Percentiles rank a stretch among this genome's conserved stretches.
Conservation (phyloP, 352 stramenopile genomes). For the Phytophthora foliorum region DNA sequence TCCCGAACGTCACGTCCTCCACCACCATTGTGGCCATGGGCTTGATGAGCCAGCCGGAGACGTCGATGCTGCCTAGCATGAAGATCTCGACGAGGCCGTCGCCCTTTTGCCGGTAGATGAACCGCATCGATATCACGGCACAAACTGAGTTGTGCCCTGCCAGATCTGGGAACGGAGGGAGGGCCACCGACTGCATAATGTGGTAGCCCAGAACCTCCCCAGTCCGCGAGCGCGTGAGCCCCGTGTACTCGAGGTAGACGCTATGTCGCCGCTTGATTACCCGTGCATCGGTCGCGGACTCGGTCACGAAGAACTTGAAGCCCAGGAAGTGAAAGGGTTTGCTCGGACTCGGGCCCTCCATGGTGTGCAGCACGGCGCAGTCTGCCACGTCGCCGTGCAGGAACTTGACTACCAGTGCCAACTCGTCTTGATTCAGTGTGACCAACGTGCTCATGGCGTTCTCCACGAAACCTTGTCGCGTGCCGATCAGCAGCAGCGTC, state of each 20-base stretch:
- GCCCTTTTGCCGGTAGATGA: constrained; percentile 55
- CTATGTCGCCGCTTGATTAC: constrained; percentile 57
- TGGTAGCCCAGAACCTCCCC: constrained; percentile 59
- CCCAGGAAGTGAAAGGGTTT: constrained; percentile 60
- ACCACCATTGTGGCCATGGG: constrained; percentile 44
- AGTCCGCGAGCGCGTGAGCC: constrained; percentile 38
- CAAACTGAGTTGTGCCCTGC: constrained; percentile 52
- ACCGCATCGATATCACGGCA: constrained; percentile 46
- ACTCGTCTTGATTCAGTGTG: constrained; percentile 49
- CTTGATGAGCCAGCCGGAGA: constrained; percentile 45
- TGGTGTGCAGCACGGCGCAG: constrained; percentile 32
- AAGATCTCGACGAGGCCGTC: constrained; percentile 58
- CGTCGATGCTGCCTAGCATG: constrained; percentile 52
- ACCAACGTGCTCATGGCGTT: constrained; percentile 54
- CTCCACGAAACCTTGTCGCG: constrained; percentile 50
- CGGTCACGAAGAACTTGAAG: constrained; percentile 70
- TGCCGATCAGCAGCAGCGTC: constrained; percentile 48
- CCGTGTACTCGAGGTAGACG: constrained; percentile 57
- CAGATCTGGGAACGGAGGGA: constrained; percentile 55
- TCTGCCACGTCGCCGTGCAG: constrained; percentile 52
- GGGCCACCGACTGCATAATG: constrained; percentile 61
- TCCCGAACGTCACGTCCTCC: constrained; percentile 45
- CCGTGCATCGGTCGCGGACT: constrained; percentile 39
- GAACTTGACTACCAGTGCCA: constrained; percentile 53
- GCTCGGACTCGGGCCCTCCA: constrained; percentile 41